Conservation (phyloP, 495 filamentous ascomycete species). For the Lasiosphaeria miniovina region DNA sequence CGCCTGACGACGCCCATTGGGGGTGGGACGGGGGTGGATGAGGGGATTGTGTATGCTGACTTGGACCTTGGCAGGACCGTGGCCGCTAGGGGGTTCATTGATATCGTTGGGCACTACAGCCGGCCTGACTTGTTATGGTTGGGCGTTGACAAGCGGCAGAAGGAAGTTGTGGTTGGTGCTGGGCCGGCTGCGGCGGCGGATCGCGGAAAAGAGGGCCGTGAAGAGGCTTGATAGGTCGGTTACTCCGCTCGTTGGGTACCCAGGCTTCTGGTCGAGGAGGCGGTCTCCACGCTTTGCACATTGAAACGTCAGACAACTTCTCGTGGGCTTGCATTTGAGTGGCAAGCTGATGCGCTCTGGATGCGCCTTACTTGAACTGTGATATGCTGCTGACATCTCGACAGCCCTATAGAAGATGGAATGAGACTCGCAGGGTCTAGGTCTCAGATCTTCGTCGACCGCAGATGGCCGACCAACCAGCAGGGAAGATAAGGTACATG, state of each 20-base stretch:
- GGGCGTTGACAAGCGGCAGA: conserved; percentile 35
- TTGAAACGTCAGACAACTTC: neutral
- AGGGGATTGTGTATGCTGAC: conserved; percentile 51
- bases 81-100: conserved; percentile 37
- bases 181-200: conserved; percentile 1
- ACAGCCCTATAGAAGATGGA: neutral
- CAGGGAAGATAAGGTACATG: neutral
- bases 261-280: neutral
- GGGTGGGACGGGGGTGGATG: conserved; percentile 23
- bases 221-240: conserved; percentile 1
- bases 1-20: conserved; percentile 37
- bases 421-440: neutral
- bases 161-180: conserved; percentile 15
- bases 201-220: conserved; percentile 6
- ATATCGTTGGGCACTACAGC: conserved; percentile 50
- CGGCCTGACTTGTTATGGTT: conserved; percentile 55
- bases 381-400: neutral
- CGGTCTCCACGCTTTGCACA: neutral
- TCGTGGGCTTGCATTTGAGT: neutral
- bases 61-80: conserved; percentile 42
- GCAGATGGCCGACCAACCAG: neutral
- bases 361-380: neutral
- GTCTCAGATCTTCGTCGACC: neutral
- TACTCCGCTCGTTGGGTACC: neutral
- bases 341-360: neutral